Evolutionary conservation across 441 rosid genomes (phyloP).

Genomic region (Isatis lusitanica): DNA sequence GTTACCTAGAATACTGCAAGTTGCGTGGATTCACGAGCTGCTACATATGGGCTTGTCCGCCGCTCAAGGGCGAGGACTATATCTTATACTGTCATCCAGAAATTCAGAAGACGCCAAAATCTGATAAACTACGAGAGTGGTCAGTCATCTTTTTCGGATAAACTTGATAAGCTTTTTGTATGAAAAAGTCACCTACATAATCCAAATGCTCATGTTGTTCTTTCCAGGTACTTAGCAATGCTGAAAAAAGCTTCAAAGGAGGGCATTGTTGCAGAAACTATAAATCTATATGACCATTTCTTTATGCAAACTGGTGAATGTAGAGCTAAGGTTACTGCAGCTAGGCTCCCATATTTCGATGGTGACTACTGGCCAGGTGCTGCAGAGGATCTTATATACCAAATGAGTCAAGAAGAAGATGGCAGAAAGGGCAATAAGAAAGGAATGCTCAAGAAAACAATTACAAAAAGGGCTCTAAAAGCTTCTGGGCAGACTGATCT

Average conservation of each 20-base stretch:
- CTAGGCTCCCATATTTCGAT: constrained; percentile 98
- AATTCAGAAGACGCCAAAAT: constrained; percentile 98
- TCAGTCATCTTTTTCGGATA: constrained; percentile 34
- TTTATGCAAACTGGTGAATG: constrained; percentile 84
- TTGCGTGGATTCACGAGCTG: constrained; percentile 98
- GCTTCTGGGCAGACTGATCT: constrained; percentile 98
- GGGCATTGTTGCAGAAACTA: constrained; percentile 82
- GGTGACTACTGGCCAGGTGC: constrained; percentile 99
- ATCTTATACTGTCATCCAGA: constrained; percentile 99
- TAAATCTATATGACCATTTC: constrained; percentile 94
- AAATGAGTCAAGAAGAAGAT: constrained; percentile 95
- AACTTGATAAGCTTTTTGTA: neutral
- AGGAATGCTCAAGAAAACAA: constrained; percentile 80
- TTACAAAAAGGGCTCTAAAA: constrained; percentile 95
- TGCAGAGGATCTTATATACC: constrained; percentile 95
- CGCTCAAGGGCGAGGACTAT: constrained; percentile 98
- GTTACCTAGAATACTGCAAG: constrained; percentile 99
- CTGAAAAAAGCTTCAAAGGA: constrained; percentile 87
- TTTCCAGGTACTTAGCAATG: constrained; percentile 87
- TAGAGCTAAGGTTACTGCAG: constrained; percentile 93
- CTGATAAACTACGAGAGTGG: constrained; percentile 99
- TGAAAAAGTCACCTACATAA: constrained; percentile 13
- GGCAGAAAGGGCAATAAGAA: constrained; percentile 91
- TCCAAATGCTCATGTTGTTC: constrained; percentile 22
- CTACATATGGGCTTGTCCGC: constrained; percentile 99